A percentile compares a stretch with the other conserved stretches of the same genome.
phyloP scores from a whole-genome alignment of 495 filamentous ascomycete genomes.

The Podospora bellae-mahoneyi region DNA sequence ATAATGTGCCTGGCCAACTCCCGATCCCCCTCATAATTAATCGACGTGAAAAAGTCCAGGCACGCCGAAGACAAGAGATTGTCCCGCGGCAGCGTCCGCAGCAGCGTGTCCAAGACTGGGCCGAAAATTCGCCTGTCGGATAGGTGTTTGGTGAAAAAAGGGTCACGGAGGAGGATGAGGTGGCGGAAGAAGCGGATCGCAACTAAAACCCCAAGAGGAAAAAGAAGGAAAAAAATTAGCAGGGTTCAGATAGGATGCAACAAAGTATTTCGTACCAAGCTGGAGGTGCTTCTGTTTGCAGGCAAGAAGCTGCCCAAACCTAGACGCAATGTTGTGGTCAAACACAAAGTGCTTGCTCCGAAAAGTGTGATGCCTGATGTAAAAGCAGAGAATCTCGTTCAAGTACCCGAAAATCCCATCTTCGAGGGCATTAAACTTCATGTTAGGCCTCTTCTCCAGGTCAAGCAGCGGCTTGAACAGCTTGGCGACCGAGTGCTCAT shows the following conservation, averaged over 20 bases:
- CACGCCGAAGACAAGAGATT: slow-evolving; percentile 96
- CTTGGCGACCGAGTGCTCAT: slow-evolving; percentile 80
- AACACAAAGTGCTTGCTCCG: slow-evolving; percentile 87
- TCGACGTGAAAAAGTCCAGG: slow-evolving; percentile 89
- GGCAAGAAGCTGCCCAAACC: slow-evolving; percentile 77
- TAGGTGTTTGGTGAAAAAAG: slow-evolving; percentile 87
- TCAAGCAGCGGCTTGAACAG: slow-evolving; percentile 85
- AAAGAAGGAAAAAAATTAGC: slow-evolving; percentile 7
- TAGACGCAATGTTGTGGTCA: slow-evolving; percentile 69
- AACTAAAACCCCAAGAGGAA: slow-evolving; percentile 48
- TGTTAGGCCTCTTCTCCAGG: slow-evolving; percentile 61
- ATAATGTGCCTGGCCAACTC: slow-evolving; percentile 79
- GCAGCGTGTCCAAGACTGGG: slow-evolving; percentile 82
- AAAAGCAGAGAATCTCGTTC: slow-evolving; percentile 93
- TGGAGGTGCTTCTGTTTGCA: slow-evolving; percentile 92
- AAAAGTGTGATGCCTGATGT: slow-evolving; percentile 82
- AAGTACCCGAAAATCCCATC: slow-evolving; percentile 85
- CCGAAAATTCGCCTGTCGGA: slow-evolving; percentile 79
- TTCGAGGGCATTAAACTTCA: slow-evolving; percentile 64
- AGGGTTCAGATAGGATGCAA: not conserved
- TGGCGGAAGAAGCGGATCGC: slow-evolving; percentile 94
- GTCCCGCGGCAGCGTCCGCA: slow-evolving; percentile 90
- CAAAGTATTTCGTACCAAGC: slow-evolving; percentile 59
- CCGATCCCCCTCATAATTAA: slow-evolving; percentile 81
- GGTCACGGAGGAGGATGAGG: slow-evolving; percentile 80